phyloP scores from a whole-genome alignment of 331 rosid genomes.

The Malus hybrid region DNA sequence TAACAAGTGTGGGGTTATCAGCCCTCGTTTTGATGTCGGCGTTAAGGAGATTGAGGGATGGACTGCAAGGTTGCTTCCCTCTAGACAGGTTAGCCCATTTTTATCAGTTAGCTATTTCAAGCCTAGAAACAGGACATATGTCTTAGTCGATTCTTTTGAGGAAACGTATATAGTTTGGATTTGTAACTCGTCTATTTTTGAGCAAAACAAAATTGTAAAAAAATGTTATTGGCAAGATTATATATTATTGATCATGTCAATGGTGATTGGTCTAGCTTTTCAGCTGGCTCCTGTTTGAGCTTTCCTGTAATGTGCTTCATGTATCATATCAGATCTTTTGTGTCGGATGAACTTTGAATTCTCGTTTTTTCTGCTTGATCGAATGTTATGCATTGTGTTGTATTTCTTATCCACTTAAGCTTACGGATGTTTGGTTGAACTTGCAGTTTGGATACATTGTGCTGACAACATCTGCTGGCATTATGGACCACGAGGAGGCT shows the following conservation, averaged over 20 bases:
- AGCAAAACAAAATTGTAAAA: not conserved
- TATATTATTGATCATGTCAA: not conserved
- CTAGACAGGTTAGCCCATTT: constrained; percentile 29
- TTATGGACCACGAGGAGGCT: constrained; percentile 41
- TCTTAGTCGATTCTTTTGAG: not conserved
- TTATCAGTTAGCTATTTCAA: not conserved
- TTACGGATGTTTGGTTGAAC: not conserved
- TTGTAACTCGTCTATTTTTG: not conserved
- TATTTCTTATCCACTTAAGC: not conserved
- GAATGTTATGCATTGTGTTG: not conserved
- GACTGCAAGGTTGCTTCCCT: constrained; percentile 36
- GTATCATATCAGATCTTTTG: not conserved
- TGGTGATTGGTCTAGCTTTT: not conserved
- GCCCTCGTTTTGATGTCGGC: constrained; percentile 35
- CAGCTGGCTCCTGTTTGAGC: not conserved
- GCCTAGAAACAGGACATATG: not conserved
- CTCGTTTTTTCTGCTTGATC: too few species aligned
- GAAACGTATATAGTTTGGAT: not conserved
- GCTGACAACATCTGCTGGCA: constrained; percentile 35
- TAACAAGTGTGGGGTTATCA: constrained; percentile 38
- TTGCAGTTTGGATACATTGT: constrained; percentile 36
- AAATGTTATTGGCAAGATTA: not conserved
- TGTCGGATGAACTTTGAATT: too few species aligned
- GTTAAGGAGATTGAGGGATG: constrained; percentile 36
- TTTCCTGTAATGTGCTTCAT: not conserved